phyloP scores from a whole-genome alignment of 1,139 yeast genomes.

The Saccharomyces pastorianus region DNA sequence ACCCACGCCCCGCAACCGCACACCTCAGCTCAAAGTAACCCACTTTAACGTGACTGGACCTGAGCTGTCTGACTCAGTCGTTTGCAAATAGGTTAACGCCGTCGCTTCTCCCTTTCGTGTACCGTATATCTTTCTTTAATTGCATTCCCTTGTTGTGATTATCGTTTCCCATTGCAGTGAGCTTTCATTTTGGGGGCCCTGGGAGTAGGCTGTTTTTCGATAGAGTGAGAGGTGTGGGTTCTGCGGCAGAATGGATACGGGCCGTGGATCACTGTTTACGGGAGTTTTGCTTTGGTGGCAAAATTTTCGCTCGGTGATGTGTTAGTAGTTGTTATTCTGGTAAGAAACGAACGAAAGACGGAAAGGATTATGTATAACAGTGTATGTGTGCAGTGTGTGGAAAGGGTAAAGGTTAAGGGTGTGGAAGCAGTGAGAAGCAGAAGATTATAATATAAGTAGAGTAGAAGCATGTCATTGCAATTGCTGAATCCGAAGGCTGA shows the following conservation, averaged over 20 bases:
- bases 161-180: background rate
- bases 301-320: background rate
- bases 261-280: background rate
- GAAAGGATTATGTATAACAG: background rate
- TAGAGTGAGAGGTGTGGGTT: background rate
- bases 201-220: background rate
- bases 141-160: background rate
- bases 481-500: constrained; percentile 95
- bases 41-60: background rate
- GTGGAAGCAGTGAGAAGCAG: background rate
- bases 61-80: background rate
- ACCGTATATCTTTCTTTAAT: background rate
- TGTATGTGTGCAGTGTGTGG: background rate
- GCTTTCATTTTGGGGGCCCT: background rate
- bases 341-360: background rate
- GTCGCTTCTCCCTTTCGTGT: background rate
- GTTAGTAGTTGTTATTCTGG: background rate
- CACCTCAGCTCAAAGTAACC: background rate
- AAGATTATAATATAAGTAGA: background rate
- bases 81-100: background rate
- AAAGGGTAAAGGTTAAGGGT: background rate
- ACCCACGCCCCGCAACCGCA: background rate
- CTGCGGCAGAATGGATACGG: background rate
- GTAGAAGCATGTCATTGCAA: constrained; percentile 47
- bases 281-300: background rate